These are phyloP conservation scores for Solidago caesia DNA, from an alignment of 129 eudicot genomes.

Conservation along the genomic window DNA sequence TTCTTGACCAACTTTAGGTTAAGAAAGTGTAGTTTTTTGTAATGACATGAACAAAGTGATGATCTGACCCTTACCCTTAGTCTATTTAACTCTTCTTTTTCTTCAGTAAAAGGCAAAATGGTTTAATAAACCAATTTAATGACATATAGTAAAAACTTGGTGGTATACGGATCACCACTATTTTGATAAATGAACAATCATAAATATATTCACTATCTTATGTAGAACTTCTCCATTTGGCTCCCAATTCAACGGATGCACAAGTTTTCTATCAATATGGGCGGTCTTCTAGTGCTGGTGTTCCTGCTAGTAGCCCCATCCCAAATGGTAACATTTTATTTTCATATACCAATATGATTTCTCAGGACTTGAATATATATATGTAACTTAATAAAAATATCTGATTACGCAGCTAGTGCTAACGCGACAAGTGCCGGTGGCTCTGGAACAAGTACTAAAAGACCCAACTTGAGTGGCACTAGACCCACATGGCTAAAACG, in stretches of 20 bases:
- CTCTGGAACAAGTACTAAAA: conserved; percentile 17
- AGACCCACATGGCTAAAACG: conserved; percentile 21
- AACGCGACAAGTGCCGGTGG: conserved; percentile 28
- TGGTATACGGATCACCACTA: too few species aligned
- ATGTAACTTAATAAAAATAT: neutral
- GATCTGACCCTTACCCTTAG: too few species aligned
- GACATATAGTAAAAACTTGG: too few species aligned
- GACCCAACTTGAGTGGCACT: conserved; percentile 1
- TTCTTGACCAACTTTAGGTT: too few species aligned
- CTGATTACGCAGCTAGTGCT: conserved; percentile 20
- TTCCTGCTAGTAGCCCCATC: conserved; percentile 39
- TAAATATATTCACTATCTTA: neutral
- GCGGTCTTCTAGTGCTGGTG: conserved; percentile 23
- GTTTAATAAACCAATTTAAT: too few species aligned
- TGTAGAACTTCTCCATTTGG: conserved; percentile 66
- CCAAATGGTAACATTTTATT: conserved; percentile 33
- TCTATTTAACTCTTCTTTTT: too few species aligned
- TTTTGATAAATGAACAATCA: neutral
- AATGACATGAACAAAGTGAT: too few species aligned
- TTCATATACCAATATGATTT: neutral
- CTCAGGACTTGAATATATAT: neutral
- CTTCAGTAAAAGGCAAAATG: too few species aligned
- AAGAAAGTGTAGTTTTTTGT: too few species aligned
- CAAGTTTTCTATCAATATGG: conserved; percentile 60
- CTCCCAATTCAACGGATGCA: conserved; percentile 73